A percentile compares a stretch with the other conserved stretches of the same genome.
Conservation (phyloP, 2,329 filamentous ascomycete genomes). For the Ilyonectria mors-panacis region DNA sequence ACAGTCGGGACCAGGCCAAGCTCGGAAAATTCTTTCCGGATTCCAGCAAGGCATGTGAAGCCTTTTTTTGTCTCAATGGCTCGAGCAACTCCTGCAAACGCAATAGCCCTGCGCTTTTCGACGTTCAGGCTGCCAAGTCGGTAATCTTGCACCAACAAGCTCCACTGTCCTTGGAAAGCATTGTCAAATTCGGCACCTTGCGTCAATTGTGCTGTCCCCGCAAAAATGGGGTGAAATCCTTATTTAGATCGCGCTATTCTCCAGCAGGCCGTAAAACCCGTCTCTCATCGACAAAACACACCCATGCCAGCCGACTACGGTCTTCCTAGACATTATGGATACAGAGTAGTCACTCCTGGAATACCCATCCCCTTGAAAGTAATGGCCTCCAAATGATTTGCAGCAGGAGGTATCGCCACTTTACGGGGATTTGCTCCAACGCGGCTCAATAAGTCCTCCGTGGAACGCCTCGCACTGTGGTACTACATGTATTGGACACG, state of each 20-base stretch:
- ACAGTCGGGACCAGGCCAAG: slow-evolving; percentile 18
- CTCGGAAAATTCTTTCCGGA: slow-evolving; percentile 30
- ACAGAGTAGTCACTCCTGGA: too few species aligned
- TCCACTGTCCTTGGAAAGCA: slow-evolving; percentile 9
- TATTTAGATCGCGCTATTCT: slow-evolving; percentile 7
- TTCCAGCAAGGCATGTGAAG: slow-evolving; percentile 22
- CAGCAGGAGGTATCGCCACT: too few species aligned
- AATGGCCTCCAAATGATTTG: too few species aligned
- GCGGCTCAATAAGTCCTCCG: too few species aligned
- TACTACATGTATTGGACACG: too few species aligned
- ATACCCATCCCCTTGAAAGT: too few species aligned
- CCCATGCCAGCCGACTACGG: slow-evolving; percentile 17
- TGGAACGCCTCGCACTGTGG: too few species aligned
- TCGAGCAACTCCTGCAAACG: slow-evolving; percentile 16
- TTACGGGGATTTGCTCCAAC: too few species aligned
- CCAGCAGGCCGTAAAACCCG: slow-evolving; percentile 15
- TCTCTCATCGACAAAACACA: slow-evolving; percentile 26
- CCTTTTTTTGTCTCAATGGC: slow-evolving; percentile 15
- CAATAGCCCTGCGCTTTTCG: slow-evolving; percentile 19
- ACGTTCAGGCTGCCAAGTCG: slow-evolving; percentile 8
- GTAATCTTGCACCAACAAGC: slow-evolving; percentile 16
- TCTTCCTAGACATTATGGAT: slow-evolving; percentile 24
- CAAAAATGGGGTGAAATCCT: slow-evolving; percentile 22
- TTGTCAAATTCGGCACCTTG: neutral
- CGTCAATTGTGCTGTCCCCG: neutral